Conservation (phyloP, 2,329 filamentous ascomycete genomes). For the Fonsecaea erecta region DNA sequence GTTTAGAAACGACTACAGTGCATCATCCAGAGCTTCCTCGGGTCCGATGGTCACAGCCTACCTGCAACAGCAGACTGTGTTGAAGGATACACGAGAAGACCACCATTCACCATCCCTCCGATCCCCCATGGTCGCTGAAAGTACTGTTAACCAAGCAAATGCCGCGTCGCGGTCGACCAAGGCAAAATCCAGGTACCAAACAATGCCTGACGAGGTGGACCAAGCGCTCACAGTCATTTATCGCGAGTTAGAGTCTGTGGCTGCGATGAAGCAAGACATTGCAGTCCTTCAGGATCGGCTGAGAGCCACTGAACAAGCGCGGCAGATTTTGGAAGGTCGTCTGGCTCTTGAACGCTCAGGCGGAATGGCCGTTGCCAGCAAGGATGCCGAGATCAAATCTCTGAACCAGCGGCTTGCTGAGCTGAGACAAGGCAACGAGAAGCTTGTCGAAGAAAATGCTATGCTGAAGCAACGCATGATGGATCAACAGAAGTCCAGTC, state of each 20-base stretch:
- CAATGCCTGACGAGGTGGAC: constrained; percentile 14
- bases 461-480: constrained; percentile 7
- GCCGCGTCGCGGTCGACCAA: neutral
- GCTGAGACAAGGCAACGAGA: neutral
- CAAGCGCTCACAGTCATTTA: constrained; percentile 12
- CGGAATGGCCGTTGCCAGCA: constrained; percentile 2
- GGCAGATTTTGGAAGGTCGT: neutral
- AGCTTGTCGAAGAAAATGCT: constrained; percentile 1
- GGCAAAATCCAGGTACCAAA: constrained; percentile 16
- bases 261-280: constrained; percentile 3
- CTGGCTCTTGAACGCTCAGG: constrained; percentile 9
- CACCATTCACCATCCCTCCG: neutral
- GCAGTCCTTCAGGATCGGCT: neutral
- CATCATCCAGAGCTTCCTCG: neutral
- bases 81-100: neutral
- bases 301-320: constrained; percentile 9
- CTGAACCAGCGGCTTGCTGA: constrained; percentile 1
- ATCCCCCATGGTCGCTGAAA: neutral
- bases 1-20: neutral
- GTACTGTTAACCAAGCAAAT: neutral
- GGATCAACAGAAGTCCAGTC: neutral
- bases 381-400: constrained; percentile 7
- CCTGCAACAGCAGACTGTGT: neutral
- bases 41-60: neutral
- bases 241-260: constrained; percentile 8